Evolutionary conservation across 306 rosid genomes (phyloP), one percentile per base, ranked within the genome.

Genomic region (Calophaca sinica): DNA sequence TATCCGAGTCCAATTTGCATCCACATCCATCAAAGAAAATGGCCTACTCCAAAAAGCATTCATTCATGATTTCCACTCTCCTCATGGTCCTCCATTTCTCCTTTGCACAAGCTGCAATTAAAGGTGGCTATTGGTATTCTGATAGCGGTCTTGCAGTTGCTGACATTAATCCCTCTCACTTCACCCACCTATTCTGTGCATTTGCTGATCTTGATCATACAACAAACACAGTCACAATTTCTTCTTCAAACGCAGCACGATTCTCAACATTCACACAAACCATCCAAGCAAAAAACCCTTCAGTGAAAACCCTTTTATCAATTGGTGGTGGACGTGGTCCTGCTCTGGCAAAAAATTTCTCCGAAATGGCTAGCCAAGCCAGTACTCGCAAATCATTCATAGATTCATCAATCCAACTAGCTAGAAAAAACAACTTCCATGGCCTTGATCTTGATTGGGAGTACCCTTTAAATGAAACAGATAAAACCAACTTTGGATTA

Each of bases 391-490:
- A 81, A 72, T 6, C 87, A 0, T 87, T 89, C 83, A 81, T 89
- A 2, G 87, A 85, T 7, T 87, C 91, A 32, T 85, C 94, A 0
- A 83, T 87, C 2, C n/a, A 45, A 7, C 33, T 52, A 9, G 89
- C 88, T 3, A 77, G 94, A 62, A 2, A 0, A 0, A 73, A 81
- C 73, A 84, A 83, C 71, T 87, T 87, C 13, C 66, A 72, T 26
- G 93, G 89, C 0, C 64, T 89, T 2, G 91, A 89, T 64, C 76
- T 87, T 39, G 75, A 62, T 26, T 85, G 89, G 88, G 82, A 82
- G 72, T 52, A 79, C 35, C 89, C 84, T 28, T n/a, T n/a, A n/a
- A n/a, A n/a, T n/a, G n/a, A n/a, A n/a, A 3, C 81, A 0, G 87
- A 83, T 3, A 81, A 26, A 70, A 6, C 72, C 61, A 89, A 83